Evolutionary conservation across 2,329 filamentous ascomycete species (phyloP).

Genomic region (Nannizziopsis arthrosporioides): DNA sequence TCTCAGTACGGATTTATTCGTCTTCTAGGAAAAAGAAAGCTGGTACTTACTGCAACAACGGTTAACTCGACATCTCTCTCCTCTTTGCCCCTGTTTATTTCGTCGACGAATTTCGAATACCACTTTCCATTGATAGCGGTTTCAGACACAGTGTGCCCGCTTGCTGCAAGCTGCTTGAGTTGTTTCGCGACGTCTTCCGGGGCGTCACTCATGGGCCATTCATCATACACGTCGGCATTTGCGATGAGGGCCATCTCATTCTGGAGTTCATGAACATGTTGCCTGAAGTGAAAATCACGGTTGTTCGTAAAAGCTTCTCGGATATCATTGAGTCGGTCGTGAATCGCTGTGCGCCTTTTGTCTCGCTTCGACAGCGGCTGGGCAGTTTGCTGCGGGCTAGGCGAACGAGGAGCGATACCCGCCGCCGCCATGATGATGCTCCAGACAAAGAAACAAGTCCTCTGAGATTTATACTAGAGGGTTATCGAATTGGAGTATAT

Average conservation of each 20-base stretch:
- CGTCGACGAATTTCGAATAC: conserved; percentile 73
- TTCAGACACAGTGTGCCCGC: conserved; percentile 57
- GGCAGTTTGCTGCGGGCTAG: conserved; percentile 9
- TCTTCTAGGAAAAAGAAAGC: not conserved
- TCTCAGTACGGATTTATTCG: not conserved
- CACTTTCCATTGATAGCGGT: conserved; percentile 60
- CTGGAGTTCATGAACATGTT: conserved; percentile 84
- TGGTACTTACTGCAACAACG: conserved; percentile 58
- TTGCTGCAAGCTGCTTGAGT: conserved; percentile 45
- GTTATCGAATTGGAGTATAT: not conserved
- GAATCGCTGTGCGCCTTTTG: conserved; percentile 71
- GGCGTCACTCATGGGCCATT: conserved; percentile 54
- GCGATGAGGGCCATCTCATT: conserved; percentile 78
- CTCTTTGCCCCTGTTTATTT: conserved; percentile 80
- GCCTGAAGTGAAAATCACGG: conserved; percentile 71
- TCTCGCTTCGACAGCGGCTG: conserved; percentile 64
- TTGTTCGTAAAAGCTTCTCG: conserved; percentile 68
- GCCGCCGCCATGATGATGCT: conserved; percentile 1
- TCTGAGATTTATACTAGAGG: not conserved
- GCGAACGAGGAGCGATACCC: conserved; percentile 6
- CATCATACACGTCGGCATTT: conserved; percentile 68
- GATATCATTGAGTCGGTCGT: conserved; percentile 65
- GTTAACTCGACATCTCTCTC: conserved; percentile 73
- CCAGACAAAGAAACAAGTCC: not conserved
- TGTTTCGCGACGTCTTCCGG: conserved; percentile 56